phyloP scores from a whole-genome alignment of 345 rosid genomes.

The Passiflora organensis region DNA sequence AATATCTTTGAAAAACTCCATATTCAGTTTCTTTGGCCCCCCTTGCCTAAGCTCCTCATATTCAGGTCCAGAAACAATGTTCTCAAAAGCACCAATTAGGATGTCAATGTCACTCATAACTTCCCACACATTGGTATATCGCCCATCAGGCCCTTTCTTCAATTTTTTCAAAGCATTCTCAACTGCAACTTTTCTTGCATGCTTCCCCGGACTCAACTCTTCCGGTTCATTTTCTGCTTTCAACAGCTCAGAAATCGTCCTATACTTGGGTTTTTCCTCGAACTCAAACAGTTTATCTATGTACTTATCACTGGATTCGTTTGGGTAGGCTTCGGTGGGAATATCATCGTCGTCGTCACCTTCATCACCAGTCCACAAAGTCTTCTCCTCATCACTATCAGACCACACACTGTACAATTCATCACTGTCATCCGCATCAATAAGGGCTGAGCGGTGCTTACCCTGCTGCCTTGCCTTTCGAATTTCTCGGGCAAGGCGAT shows the following conservation, averaged over 20 bases:
- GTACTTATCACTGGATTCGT: constrained; percentile 70
- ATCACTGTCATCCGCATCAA: constrained; percentile 88
- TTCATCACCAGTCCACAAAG: constrained; percentile 89
- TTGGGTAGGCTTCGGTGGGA: constrained; percentile 75
- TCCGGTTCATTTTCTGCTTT: constrained; percentile 78
- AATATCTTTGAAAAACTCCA: constrained; percentile 93
- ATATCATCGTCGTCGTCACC: constrained; percentile 72
- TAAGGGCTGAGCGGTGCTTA: constrained; percentile 55
- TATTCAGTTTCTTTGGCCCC: constrained; percentile 82
- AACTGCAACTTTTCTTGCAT: constrained; percentile 85
- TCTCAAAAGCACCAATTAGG: constrained; percentile 84
- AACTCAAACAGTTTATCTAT: constrained; percentile 82
- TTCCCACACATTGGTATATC: constrained; percentile 88
- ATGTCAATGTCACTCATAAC: constrained; percentile 88
- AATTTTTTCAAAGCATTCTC: constrained; percentile 89
- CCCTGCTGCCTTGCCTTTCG: constrained; percentile 68
- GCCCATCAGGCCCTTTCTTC: constrained; percentile 92
- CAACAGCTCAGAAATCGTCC: constrained; percentile 70
- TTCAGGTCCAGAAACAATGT: constrained; percentile 83
- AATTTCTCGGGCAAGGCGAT: constrained; percentile 44
- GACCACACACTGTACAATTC: constrained; percentile 84
- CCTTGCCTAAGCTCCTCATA: constrained; percentile 91
- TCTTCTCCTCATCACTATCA: constrained; percentile 90
- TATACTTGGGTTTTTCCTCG: constrained; percentile 82
- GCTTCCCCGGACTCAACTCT: constrained; percentile 84